These are phyloP conservation scores for Hirschfeldia incana DNA, from an alignment of 345 rosid species.

Conservation along the genomic window DNA sequence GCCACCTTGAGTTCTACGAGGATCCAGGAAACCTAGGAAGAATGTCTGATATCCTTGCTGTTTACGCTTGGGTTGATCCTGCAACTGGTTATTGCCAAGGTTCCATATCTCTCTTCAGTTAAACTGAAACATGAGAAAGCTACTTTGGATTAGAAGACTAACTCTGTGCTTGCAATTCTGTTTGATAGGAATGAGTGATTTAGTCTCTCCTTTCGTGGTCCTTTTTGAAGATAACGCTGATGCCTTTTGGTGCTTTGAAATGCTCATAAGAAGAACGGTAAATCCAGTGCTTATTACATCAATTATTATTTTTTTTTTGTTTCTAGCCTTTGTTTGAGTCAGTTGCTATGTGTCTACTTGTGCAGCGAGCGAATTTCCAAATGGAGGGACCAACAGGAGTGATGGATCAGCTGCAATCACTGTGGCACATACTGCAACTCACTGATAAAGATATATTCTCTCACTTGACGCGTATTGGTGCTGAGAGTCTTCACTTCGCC, in stretches of 20 bases:
- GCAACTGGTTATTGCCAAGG: conserved; percentile 98
- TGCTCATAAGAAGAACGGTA: conserved; percentile 96
- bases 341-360: conserved; percentile 26
- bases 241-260: conserved; percentile 99
- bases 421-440: conserved; percentile 80
- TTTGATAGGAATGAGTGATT: conserved; percentile 86
- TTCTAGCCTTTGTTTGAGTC: not conserved
- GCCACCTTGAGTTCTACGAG: conserved; percentile 90
- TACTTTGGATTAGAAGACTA: not conserved
- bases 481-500: conserved; percentile 98
- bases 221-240: conserved; percentile 91
- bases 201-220: conserved; percentile 89
- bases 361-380: conserved; percentile 82
- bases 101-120: conserved; percentile 28
- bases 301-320: not conserved
- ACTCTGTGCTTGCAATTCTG: conserved; percentile 32
- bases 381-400: conserved; percentile 96
- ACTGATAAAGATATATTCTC: conserved; percentile 80
- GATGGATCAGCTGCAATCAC: conserved; percentile 79
- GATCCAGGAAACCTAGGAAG: conserved; percentile 80
- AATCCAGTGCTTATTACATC: not conserved
- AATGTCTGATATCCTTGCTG: conserved; percentile 95
- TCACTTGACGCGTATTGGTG: conserved; percentile 78
- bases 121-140: not conserved
- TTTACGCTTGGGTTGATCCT: conserved; percentile 97